Evolutionary conservation across 2,329 filamentous ascomycete genomes (phyloP), one percentile per base, ranked within the genome.

Genomic region (Leptoxyphium fumago): DNA sequence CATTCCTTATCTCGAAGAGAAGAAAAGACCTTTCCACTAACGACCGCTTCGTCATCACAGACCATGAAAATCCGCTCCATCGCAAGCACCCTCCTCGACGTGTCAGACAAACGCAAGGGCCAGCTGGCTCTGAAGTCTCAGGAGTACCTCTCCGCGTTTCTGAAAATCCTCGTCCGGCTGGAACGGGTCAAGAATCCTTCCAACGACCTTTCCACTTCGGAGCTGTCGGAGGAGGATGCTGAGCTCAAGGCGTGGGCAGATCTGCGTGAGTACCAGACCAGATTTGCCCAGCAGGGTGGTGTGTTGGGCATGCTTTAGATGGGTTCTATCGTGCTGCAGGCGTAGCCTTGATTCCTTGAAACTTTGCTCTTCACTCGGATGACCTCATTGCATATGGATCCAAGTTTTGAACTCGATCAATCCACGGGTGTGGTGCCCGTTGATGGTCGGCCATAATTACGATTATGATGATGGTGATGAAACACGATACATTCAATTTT

Each of bases 41-140:
- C 21, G 7, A 4, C 21, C 21, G 21, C 21, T 26, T 26, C 7
- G 7, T 26, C 21, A 26, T 26, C 44, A 6, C 59, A 77, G 74
- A 85, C 84, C 55, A 78, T 78, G 66, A 93, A 94, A 68, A 84
- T 94, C 52, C 82, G 85, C 9, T 81, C 84, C 56, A 82, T 94
- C 34, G 85, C 85, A 1, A 82, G 80, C 26, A 91, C 85, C 0
- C 71, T 94, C 7, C 73, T 93, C 41, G 78, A 83, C 48, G 67
- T 71, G 1, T 73, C 75, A 2, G 67, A 70, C 41, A 63, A 69
- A 38, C 64, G 69, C 21, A 74, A 74, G 53, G 69, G 73, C 32
- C 65, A 65, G 17, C 57, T 74, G 1, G 69, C 71, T 13, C 58
- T 70, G 29, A 71, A 77, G 60, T 77, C 81, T 10, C 81, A 89